Evolutionary conservation across 2,329 filamentous ascomycete species (phyloP).

Genomic region (Cryphonectria naterciae): DNA sequence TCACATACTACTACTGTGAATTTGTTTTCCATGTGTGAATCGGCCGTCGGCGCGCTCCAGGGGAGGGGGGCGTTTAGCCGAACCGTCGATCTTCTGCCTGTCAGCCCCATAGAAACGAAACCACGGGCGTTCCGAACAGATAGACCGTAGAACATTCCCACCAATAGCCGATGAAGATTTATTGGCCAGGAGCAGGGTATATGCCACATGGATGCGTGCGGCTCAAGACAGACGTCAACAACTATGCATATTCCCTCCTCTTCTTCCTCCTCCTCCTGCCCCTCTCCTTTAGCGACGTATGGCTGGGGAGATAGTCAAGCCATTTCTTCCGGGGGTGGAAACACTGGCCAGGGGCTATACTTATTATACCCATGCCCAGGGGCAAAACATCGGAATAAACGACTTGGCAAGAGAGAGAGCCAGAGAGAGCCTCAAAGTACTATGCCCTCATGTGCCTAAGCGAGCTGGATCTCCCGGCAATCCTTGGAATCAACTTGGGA

Average conservation of each 20-base stretch:
- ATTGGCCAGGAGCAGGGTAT: constrained; percentile 11
- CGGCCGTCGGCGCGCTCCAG: background rate
- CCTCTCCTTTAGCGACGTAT: background rate
- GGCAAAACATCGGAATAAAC: constrained; percentile 15
- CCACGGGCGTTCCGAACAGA: constrained; percentile 25
- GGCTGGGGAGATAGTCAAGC: background rate
- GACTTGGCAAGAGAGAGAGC: background rate
- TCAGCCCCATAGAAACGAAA: constrained; percentile 25
- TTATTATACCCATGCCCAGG: constrained; percentile 11
- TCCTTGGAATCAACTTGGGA: constrained; percentile 9
- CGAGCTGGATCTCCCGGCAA: constrained; percentile 5
- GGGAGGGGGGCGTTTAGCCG: background rate
- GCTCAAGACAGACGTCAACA: constrained; percentile 5
- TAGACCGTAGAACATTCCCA: constrained; percentile 17
- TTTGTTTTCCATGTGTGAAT: background rate
- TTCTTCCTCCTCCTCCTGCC: background rate
- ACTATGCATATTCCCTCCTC: background rate
- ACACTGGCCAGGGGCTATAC: constrained; percentile 4
- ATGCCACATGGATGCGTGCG: constrained; percentile 5
- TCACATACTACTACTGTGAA: background rate
- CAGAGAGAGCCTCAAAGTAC: constrained; percentile 12
- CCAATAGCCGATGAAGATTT: constrained; percentile 18
- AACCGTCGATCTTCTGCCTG: background rate
- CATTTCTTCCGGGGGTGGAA: constrained; percentile 17
- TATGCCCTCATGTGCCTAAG: background rate